Percentiles rank a stretch among this genome's conserved stretches.
These are phyloP conservation scores for Codiaeum variegatum DNA, from an alignment of 441 rosid species.

Conservation along the genomic window DNA sequence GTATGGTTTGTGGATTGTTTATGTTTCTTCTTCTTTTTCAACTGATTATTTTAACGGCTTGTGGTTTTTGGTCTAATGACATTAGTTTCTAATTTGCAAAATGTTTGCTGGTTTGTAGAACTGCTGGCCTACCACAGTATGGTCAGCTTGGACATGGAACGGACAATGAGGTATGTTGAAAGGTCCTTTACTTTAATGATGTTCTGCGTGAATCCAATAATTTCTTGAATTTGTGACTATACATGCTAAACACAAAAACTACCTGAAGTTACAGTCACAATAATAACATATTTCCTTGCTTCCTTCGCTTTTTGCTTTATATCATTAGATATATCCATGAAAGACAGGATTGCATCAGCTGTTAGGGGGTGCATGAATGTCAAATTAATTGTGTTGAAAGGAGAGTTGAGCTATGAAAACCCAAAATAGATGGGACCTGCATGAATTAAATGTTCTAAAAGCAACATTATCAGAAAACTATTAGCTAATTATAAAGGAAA, in stretches of 20 bases:
- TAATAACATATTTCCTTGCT: neutral
- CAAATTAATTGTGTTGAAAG: neutral
- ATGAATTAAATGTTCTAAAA: too few species aligned
- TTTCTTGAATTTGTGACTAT: neutral
- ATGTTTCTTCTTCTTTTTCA: conserved; percentile 19
- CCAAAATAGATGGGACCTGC: too few species aligned
- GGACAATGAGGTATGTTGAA: conserved; percentile 21
- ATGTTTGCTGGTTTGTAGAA: conserved; percentile 45
- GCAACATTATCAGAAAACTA: too few species aligned
- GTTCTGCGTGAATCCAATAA: neutral
- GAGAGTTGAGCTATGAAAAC: too few species aligned
- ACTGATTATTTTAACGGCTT: conserved; percentile 1
- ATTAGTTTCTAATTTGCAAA: conserved; percentile 23
- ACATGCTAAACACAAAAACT: neutral
- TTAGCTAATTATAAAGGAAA: too few species aligned
- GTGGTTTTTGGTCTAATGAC: conserved; percentile 5
- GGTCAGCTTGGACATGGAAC: conserved; percentile 32
- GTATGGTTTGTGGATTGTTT: conserved; percentile 59
- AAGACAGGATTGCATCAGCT: neutral
- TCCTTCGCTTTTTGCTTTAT: neutral
- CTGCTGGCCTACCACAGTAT: conserved; percentile 54
- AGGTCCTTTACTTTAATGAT: neutral
- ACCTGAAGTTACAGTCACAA: neutral
- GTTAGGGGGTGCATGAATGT: neutral
- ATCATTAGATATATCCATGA: neutral